Percentiles rank a stretch among this genome's conserved stretches.
These are phyloP conservation scores for Noccaea bulbosa DNA, from an alignment of 345 rosid genomes.

Conservation along the genomic window DNA sequence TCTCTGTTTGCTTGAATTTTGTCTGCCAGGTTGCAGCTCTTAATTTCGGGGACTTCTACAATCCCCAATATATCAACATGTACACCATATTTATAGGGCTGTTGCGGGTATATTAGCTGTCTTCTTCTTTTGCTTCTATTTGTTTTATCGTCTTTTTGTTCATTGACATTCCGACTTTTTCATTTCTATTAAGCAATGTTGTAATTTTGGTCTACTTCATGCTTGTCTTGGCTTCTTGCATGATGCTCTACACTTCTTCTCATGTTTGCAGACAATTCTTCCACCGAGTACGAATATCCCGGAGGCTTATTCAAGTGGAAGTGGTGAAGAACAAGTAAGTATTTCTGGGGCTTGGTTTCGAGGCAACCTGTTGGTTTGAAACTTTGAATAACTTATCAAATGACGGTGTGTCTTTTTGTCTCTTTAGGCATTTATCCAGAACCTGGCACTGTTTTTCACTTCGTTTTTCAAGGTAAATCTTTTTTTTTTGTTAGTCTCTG, in stretches of 20 bases:
- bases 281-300: constrained; percentile 83
- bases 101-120: constrained; percentile 64
- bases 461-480: constrained; percentile 85
- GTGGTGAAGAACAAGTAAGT: constrained; percentile 86
- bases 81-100: constrained; percentile 78
- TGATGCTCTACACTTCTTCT: constrained; percentile 30
- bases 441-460: constrained; percentile 93
- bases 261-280: constrained; percentile 63
- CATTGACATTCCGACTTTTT: constrained; percentile 11
- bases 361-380: constrained; percentile 4
- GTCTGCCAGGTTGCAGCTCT: constrained; percentile 84
- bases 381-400: constrained; percentile 3
- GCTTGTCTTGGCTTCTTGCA: constrained; percentile 14
- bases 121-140: constrained; percentile 16
- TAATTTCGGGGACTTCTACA: constrained; percentile 85
- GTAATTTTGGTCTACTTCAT: constrained; percentile 20
- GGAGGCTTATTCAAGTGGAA: constrained; percentile 88
- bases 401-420: constrained; percentile 15
- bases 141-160: background rate
- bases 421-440: constrained; percentile 96
- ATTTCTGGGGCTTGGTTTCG: constrained; percentile 9
- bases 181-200: constrained; percentile 7
- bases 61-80: constrained; percentile 80
- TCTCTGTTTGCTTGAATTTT: constrained; percentile 21
- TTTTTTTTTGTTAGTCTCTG: constrained; percentile 18